Base-by-base conservation (phyloP, 306 rosid species). In the Vachellia collinsii region DNA sequence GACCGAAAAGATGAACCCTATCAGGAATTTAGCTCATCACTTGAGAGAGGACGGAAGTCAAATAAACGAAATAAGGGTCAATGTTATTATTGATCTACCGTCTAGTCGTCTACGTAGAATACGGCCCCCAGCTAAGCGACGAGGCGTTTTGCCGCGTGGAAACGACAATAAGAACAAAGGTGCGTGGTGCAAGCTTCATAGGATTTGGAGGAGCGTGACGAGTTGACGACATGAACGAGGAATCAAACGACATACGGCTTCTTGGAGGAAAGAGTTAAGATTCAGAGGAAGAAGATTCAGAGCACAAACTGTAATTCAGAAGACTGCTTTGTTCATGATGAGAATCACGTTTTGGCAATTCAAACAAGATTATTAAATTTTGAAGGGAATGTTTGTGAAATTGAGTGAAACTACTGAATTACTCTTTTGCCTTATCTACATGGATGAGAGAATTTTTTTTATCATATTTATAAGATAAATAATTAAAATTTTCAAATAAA, bases 271-370 rank as follows among this genome's bases (percentile, higher is more conserved):
- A 38, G 1, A 2, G 5, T 48, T 1, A 14, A 48, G 54, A 48
- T 19, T 13, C 38, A 9, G 34, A 8, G 7, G 23, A 17, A 59
- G 6, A 23, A 6, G 53, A 22, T 36, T 70, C 41, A 41, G 17
- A 42, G 17, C 36, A 41, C 3, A 8, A 10, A 17, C 7, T 17
- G 3, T 5, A 12, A 62, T 23, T 8, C 2, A 62, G 39, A 62
- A 62, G 67, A 8, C 67, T 12, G 42, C 69, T 5, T 63, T 5
- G 1, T 63, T 6, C 4, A 5, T 41, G 17, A 17, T 66, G 71
- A 66, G 71, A 8, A 66, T 37, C 71, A 66, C 71, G 25, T 66
- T 37, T 37, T 29, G 41, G 39, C n/a, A 11, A 62, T 62, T 62
- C 10, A 62, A 25, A 62, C n/a, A n/a, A n/a, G n/a, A n/a, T n/a